Base-by-base conservation (phyloP, 805 yeast species). In the Spathaspora arborariae region DNA sequence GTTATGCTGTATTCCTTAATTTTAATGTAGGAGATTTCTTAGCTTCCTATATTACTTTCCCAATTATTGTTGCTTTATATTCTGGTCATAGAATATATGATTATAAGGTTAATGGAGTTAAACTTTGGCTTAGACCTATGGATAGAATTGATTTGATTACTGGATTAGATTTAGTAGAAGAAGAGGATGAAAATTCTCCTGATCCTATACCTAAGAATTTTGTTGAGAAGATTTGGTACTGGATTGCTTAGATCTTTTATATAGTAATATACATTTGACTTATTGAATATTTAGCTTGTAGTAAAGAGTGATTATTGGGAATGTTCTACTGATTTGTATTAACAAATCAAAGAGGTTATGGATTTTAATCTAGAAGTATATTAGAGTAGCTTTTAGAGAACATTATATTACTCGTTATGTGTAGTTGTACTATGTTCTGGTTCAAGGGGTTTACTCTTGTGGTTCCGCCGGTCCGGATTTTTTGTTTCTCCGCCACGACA, bases 31-130 rank as follows among this genome's bases (percentile, higher is more conserved):
- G 78, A 5, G 83, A 82, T 60, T 85, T 85, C 55, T 65, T 85
- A 43, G 90, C 91, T 27, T 85, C 90, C 8, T 85, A 85, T 63
- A 72, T 85, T 49, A 84, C 89, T 0, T 58, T 85, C 42, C 87
- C 85, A 30, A 71, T 79, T 47, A 74, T 80, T 51, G 49, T 78
- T 2, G 65, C 65, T 4, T 66, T 85, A 39, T 84, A 79, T 61
- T 50, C 76, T 39, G 86, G 82, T 5, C 89, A 84, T 64, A 78
- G 79, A 55, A 5, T 72, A 4, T 79, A 72, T 63, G 64, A 68
- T 33, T 69, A 53, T 49, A 51, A 55, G 45, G 41, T 20, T n/a
- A 52, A 60, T 5, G 67, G 66, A 2, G 57, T 55, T 15, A 57
- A 50, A 34, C 52, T 55, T 42, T 73, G 79, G 72, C 65, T 74